Evolutionary conservation across 2,329 filamentous ascomycete genomes (phyloP).

Genomic region (Talaromyces islandicus): DNA sequence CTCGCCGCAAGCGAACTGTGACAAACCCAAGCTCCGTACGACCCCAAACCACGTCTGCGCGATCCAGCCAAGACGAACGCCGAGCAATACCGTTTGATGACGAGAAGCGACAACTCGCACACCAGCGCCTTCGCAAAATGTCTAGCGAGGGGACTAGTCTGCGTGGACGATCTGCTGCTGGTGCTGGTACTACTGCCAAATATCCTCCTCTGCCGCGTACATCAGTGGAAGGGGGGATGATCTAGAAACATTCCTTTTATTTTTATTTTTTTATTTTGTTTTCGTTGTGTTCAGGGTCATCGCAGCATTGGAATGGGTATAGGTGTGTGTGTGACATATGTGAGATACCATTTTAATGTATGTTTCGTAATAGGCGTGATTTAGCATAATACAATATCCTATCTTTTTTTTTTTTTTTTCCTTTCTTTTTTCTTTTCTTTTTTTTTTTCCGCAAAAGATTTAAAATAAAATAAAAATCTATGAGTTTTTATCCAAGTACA

Average conservation of each 20-base stretch:
- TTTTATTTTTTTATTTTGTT: not conserved
- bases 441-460: too few species aligned
- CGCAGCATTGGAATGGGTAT: not conserved
- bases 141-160: constrained; percentile 47
- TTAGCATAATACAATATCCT: not conserved
- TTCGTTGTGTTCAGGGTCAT: not conserved
- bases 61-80: constrained; percentile 26
- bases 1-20: constrained; percentile 48
- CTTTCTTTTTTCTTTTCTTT: too few species aligned
- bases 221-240: constrained; percentile 31
- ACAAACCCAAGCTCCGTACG: constrained; percentile 37
- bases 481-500: too few species aligned
- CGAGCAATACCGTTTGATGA: constrained; percentile 37
- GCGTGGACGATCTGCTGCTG: constrained; percentile 36
- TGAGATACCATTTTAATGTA: not conserved
- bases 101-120: constrained; percentile 31
- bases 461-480: too few species aligned
- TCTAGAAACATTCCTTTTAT: constrained; percentile 18
- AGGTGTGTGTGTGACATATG: not conserved
- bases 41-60: constrained; percentile 25
- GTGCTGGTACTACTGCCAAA: constrained; percentile 16
- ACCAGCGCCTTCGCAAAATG: constrained; percentile 40
- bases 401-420: too few species aligned
- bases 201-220: constrained; percentile 24
- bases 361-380: not conserved